Base-by-base conservation (phyloP, 495 filamentous ascomycete genomes). In the Daldinia vernicosa region DNA sequence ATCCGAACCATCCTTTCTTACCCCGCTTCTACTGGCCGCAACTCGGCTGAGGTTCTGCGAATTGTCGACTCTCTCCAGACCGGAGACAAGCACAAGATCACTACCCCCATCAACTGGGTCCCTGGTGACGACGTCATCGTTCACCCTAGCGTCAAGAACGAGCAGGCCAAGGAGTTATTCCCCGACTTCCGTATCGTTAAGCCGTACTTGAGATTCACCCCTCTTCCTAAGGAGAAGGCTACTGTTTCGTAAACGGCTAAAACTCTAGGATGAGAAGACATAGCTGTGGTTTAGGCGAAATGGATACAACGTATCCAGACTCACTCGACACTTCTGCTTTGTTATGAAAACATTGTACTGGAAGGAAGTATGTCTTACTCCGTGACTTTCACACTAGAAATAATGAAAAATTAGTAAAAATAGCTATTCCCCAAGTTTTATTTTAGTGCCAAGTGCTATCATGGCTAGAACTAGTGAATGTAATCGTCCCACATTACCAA, bases 51-150 rank as follows among this genome's bases (percentile, higher is more conserved):
- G 84, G 92, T 99, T 61, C 89, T 99, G 67, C 93, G 96, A 76
- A 91, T 98, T 60, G 86, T 99, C 78, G 94, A 98, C 85, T 97
- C 93, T 54, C 90, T 98, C 63, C 94, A 98, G 86, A 97, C 96
- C 43, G 95, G 93, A 67, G 95, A 98, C 82, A 97, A 98, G 90
- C 85, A 97, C 87, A 91, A 90, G 73, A 83, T 98, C 79, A 97
- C 96, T 68, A 97, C 91, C 66, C 93, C 93, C 19, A 94, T 97
- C 82, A 94, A 97, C 89, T 93, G 93, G 93, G 84, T 92, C 22
- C 91, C 91, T 33, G 89, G 93, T 69, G 92, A 97, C 75, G 95
- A 99, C 77, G 96, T 98, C 72, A 97, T 98, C 75, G 94, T 98
- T 60, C 93, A 95, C 80, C 95, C 96, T 22, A 86, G 86, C 70